A percentile compares a stretch with the other conserved stretches of the same genome.
These are phyloP conservation scores for Castanea mollissima DNA, from an alignment of 306 rosid species.

Conservation along the genomic window DNA sequence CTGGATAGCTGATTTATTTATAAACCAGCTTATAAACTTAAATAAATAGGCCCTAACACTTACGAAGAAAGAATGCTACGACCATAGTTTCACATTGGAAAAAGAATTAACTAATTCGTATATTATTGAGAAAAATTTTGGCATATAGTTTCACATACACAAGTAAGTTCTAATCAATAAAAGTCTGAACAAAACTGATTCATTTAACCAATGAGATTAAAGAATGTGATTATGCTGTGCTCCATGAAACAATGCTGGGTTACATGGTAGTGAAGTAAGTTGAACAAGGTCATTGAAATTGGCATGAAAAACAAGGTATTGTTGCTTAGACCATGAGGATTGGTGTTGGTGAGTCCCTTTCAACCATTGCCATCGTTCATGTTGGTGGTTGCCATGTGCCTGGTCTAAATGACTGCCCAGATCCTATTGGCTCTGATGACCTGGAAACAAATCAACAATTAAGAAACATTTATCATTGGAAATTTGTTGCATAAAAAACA, in stretches of 20 bases:
- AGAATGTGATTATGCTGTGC: not conserved
- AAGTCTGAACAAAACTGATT: not conserved
- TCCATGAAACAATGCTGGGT: not conserved
- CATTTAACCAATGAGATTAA: not conserved
- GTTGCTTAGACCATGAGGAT: constrained; percentile 6
- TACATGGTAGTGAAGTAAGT: not conserved
- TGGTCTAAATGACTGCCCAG: constrained; percentile 66
- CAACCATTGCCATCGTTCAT: constrained; percentile 31
- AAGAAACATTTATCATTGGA: constrained; percentile 1
- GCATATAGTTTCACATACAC: not conserved
- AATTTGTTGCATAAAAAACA: not conserved
- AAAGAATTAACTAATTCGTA: not conserved
- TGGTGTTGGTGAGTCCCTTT: constrained; percentile 14
- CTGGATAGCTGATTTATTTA: too few species aligned
- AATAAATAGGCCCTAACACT: not conserved
- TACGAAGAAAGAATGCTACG: not conserved
- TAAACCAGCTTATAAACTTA: too few species aligned
- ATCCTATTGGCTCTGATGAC: constrained; percentile 74
- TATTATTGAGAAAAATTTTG: not conserved
- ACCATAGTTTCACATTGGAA: not conserved
- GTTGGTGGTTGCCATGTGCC: constrained; percentile 99
- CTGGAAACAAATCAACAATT: constrained; percentile 38
- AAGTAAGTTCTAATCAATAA: not conserved
- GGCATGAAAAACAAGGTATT: not conserved
- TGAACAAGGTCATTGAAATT: not conserved